Base-by-base conservation (phyloP, 78 protist species). In the Tieghemostelium lacteum region DNA sequence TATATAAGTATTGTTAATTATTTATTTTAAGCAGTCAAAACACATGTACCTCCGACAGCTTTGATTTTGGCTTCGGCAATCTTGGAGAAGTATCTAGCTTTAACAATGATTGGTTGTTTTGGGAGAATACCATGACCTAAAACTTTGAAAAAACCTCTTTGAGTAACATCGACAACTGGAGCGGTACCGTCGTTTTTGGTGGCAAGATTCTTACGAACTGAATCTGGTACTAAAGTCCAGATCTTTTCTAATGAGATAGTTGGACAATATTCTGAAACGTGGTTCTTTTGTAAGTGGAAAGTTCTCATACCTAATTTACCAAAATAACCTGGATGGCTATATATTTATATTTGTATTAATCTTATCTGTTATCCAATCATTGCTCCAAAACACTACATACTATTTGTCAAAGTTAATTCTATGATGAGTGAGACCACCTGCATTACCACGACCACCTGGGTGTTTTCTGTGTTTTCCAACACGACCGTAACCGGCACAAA, bases 371-470 rank as follows among this genome's bases (percentile, higher is more conserved):
- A 29, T 31, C 17, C 29, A 17, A 40, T 3, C 26, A 5, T 86
- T 22, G 55, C 3, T 33, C 37, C 3, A 37, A 2, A 33, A 67
- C 14, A 5, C n/a, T 20, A 70, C 94, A 8, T 57, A 89, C 88
- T 96, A 98, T 80, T 96, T 98, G 95, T 97, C 98, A 64, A 98
- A 77, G 94, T 69, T 76, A 77, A 94, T 98, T 31, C 99, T 85
- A 97, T 97, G 98, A 80, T 98, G 99, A 86, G 96, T 98, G 91
- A 94, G 95, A 67, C 99, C 99, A 95, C 99, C 99, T 69, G 99
- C 99, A 96, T 97, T 98, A 98, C 99, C 99, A 86, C 99, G 98
- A 87, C 99, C 99, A 8, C 97, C 94, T 19, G 99, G 98, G 65
- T 99, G 99, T 95, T 98, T 98, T 67, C 99, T 92, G 98, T 98